phyloP scores from a whole-genome alignment of 371 early-diverging fungal species.

The Rhizopus delemar region DNA sequence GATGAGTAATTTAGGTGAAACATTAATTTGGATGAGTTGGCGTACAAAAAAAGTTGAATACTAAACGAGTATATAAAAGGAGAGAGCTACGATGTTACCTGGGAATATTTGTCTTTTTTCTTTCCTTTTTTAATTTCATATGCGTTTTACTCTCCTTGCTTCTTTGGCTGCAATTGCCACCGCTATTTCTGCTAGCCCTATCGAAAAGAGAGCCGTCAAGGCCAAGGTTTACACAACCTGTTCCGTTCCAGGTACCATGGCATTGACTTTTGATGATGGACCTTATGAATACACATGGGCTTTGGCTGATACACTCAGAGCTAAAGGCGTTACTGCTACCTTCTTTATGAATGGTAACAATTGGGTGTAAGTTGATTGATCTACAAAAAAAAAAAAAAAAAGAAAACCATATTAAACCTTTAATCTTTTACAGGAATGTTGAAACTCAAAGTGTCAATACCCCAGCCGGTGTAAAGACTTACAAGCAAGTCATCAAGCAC shows the following conservation, averaged over 20 bases:
- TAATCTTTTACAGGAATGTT: slow-evolving; percentile 20
- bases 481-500: slow-evolving; percentile 35
- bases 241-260: slow-evolving; percentile 34
- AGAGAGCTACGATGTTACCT: no score
- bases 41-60: no score
- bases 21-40: no score
- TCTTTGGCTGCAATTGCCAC: slow-evolving; percentile 26
- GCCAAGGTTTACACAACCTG: slow-evolving; percentile 27
- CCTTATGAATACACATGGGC: slow-evolving; percentile 47
- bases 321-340: slow-evolving; percentile 52
- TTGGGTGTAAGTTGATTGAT: slow-evolving; percentile 30
- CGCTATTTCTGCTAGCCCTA: slow-evolving; percentile 23
- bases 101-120: background rate
- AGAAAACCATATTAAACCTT: background rate
- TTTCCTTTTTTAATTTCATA: slow-evolving; percentile 10
- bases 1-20: no score
- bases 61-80: no score
- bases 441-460: slow-evolving; percentile 27
- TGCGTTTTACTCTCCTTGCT: slow-evolving; percentile 28
- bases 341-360: slow-evolving; percentile 67
- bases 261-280: slow-evolving; percentile 70
- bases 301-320: slow-evolving; percentile 51
- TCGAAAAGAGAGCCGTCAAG: slow-evolving; percentile 27
- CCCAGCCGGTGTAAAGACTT: slow-evolving; percentile 29
- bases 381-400: background rate